Percentiles rank a stretch among this genome's conserved stretches.
These are phyloP conservation scores for Pythium phragmitis DNA, from an alignment of 352 stramenopile genomes.

Conservation along the genomic window DNA sequence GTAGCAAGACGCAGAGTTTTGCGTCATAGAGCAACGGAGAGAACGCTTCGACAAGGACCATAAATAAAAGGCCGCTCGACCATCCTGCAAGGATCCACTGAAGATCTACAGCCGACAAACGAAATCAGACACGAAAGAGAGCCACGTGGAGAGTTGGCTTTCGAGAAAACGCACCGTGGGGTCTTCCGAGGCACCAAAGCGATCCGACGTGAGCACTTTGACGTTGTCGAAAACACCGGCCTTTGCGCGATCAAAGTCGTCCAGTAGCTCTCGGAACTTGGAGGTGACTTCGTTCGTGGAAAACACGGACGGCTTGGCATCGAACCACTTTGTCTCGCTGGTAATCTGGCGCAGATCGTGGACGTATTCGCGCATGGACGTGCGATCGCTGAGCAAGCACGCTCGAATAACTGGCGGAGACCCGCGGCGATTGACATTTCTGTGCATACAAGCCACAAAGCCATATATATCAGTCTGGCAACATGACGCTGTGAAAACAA, in stretches of 20 bases:
- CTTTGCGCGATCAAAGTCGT: conserved; percentile 54
- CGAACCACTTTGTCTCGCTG: conserved; percentile 68
- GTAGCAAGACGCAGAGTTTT: conserved; percentile 69
- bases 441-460: conserved; percentile 23
- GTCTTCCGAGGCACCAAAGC: conserved; percentile 53
- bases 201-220: conserved; percentile 61
- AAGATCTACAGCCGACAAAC: conserved; percentile 39
- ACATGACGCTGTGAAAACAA: not conserved
- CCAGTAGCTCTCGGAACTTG: conserved; percentile 42
- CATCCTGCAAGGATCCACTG: conserved; percentile 69
- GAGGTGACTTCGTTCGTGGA: conserved; percentile 40
- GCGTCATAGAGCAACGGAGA: conserved; percentile 63
- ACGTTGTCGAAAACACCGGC: conserved; percentile 60
- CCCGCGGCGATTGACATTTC: conserved; percentile 85
- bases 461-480: not conserved
- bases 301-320: conserved; percentile 40
- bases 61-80: conserved; percentile 80
- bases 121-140: conserved; percentile 1
- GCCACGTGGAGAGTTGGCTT: not conserved
- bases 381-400: conserved; percentile 80
- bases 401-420: conserved; percentile 82
- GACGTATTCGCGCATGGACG: conserved; percentile 85
- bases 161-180: conserved; percentile 45
- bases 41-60: conserved; percentile 77
- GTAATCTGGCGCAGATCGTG: conserved; percentile 80